Conservation (phyloP, 2,329 filamentous ascomycete genomes). For the Thyridium curvatum region DNA sequence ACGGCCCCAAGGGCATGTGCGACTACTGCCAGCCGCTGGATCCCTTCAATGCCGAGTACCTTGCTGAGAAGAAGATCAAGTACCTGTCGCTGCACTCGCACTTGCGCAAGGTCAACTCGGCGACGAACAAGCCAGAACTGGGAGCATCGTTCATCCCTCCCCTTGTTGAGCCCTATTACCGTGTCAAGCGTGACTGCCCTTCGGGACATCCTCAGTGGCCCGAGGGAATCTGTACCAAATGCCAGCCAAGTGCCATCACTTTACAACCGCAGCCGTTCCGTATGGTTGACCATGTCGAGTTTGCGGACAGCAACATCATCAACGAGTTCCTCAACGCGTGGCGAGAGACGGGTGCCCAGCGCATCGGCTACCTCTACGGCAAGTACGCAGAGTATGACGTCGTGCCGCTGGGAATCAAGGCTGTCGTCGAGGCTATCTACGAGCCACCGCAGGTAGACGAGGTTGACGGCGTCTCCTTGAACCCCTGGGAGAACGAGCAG, state of each 20-base stretch:
- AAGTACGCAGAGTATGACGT: slow-evolving; percentile 86
- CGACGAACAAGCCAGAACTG: slow-evolving; percentile 92
- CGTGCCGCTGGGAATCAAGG: slow-evolving; percentile 90
- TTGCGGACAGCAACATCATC: slow-evolving; percentile 76
- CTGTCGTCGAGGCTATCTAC: slow-evolving; percentile 94
- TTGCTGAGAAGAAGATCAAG: slow-evolving; percentile 96
- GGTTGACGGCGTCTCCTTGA: slow-evolving; percentile 77
- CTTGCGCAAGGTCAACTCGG: slow-evolving; percentile 88
- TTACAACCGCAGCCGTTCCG: slow-evolving; percentile 89
- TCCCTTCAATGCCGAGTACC: slow-evolving; percentile 82
- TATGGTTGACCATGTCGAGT: slow-evolving; percentile 98
- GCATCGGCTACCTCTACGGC: slow-evolving; percentile 86
- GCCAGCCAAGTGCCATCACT: slow-evolving; percentile 94
- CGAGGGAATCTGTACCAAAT: slow-evolving; percentile 96
- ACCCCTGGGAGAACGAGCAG: slow-evolving; percentile 78
- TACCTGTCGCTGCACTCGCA: slow-evolving; percentile 95
- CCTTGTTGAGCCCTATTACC: slow-evolving; percentile 84
- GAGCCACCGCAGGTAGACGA: slow-evolving; percentile 91
- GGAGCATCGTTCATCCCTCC: slow-evolving; percentile 95
- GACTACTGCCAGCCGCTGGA: slow-evolving; percentile 98
- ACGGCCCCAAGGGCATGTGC: slow-evolving; percentile 97
- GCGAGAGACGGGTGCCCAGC: slow-evolving; percentile 77
- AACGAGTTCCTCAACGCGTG: slow-evolving; percentile 90
- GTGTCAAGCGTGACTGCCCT: slow-evolving; percentile 83
- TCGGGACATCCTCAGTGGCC: slow-evolving; percentile 92